These are phyloP conservation scores for Suhomyces ambrosiae DNA, from an alignment of 1,139 yeast genomes.

Conservation along the genomic window DNA sequence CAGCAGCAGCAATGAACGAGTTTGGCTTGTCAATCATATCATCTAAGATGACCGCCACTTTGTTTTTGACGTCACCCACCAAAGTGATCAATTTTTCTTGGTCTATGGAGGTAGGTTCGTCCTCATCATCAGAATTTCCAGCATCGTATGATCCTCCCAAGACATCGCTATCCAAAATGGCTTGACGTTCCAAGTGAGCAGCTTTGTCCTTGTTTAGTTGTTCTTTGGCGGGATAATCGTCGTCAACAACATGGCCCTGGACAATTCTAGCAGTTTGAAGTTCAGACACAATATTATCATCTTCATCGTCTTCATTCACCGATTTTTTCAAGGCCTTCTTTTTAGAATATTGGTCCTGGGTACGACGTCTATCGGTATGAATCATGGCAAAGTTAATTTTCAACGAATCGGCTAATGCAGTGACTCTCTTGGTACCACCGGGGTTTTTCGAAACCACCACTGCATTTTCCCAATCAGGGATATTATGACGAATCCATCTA, in stretches of 20 bases:
- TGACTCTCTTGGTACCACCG: conserved; percentile 97
- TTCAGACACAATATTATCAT: conserved; percentile 71
- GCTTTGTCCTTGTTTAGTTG: conserved; percentile 1
- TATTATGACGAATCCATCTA: conserved; percentile 91
- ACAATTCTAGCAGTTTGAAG: conserved; percentile 95
- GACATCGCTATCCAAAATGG: conserved; percentile 50
- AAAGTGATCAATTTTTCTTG: conserved; percentile 85
- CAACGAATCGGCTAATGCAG: conserved; percentile 92
- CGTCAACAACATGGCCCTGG: conserved; percentile 96
- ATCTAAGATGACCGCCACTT: conserved; percentile 90
- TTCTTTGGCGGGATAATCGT: conserved; percentile 51
- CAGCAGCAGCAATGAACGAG: conserved; percentile 95
- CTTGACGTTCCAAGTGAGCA: conserved; percentile 17
- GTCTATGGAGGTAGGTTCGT: conserved; percentile 67
- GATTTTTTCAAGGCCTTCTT: conserved; percentile 42
- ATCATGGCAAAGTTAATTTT: conserved; percentile 98
- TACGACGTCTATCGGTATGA: conserved; percentile 95
- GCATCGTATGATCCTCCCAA: conserved; percentile 87
- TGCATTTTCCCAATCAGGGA: conserved; percentile 77
- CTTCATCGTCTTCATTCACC: conserved; percentile 46
- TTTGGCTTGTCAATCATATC: conserved; percentile 97
- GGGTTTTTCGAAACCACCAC: conserved; percentile 97
- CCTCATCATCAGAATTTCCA: conserved; percentile 77
- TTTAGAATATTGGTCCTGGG: conserved; percentile 64
- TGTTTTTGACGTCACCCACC: conserved; percentile 92